Percentiles rank a stretch among this genome's conserved stretches.
phyloP scores from a whole-genome alignment of 495 filamentous ascomycete species.

The Neurospora cerealis region DNA sequence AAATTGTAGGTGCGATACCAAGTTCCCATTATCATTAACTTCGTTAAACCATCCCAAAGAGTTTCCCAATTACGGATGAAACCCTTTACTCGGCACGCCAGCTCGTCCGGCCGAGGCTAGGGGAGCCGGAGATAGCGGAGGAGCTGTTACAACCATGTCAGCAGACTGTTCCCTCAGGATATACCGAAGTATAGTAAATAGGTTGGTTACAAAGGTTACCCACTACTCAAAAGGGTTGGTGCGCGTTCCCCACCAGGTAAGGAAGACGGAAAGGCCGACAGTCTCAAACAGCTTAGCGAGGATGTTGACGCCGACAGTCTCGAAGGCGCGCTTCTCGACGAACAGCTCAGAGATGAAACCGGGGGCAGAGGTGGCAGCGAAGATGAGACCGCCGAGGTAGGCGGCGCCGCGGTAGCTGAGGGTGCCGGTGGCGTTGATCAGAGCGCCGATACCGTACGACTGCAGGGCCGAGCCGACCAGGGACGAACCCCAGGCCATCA shows the following conservation, averaged over 20 bases:
- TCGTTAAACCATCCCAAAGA: not conserved
- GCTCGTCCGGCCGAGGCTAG: slow-evolving; percentile 7
- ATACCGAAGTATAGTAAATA: not conserved
- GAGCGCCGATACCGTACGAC: slow-evolving; percentile 86
- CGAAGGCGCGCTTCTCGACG: slow-evolving; percentile 81
- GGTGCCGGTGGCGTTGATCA: slow-evolving; percentile 92
- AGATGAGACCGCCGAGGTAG: slow-evolving; percentile 83
- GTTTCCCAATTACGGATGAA: not conserved
- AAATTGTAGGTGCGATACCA: slow-evolving; percentile 1
- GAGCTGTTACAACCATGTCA: not conserved
- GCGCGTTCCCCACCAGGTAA: slow-evolving; percentile 95
- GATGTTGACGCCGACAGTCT: slow-evolving; percentile 77
- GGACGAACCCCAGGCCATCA: slow-evolving; percentile 81
- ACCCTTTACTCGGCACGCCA: slow-evolving; percentile 16
- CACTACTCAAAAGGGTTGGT: slow-evolving; percentile 69
- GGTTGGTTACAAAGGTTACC: slow-evolving; percentile 3
- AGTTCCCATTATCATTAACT: not conserved
- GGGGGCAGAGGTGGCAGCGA: slow-evolving; percentile 82
- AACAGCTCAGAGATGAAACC: slow-evolving; percentile 80
- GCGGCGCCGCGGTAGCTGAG: slow-evolving; percentile 94
- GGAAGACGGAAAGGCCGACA: slow-evolving; percentile 78
- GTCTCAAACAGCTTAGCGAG: slow-evolving; percentile 84
- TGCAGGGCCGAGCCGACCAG: slow-evolving; percentile 82
- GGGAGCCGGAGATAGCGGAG: not conserved
- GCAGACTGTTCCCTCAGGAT: not conserved